phyloP scores from a whole-genome alignment of 768 basidiomycete species.

The Lactarius pseudohatsudake region DNA sequence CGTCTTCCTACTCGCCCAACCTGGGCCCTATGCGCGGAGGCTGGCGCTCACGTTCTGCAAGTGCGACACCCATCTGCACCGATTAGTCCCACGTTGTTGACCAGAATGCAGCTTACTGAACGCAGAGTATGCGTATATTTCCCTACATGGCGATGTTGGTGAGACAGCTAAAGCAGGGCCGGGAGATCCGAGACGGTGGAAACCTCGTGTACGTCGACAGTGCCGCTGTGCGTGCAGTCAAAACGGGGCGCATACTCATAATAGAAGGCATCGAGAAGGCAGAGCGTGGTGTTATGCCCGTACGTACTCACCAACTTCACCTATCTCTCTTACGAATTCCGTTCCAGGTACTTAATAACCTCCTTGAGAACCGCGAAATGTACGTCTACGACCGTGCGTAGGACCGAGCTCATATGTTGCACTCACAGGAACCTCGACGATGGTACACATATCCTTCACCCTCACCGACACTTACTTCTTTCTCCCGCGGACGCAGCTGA shows the following conservation, averaged over 20 bases:
- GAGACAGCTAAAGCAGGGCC: conserved; percentile 71
- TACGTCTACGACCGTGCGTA: conserved; percentile 31
- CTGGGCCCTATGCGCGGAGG: conserved; percentile 64
- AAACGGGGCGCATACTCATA: conserved; percentile 62
- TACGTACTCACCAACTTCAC: conserved; percentile 35
- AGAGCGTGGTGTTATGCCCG: conserved; percentile 71
- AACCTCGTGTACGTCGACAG: conserved; percentile 68
- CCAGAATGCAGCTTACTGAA: conserved; percentile 50
- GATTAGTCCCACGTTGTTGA: conserved; percentile 11
- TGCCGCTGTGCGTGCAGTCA: conserved; percentile 63
- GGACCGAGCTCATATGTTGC: not conserved
- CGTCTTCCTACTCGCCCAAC: conserved; percentile 63
- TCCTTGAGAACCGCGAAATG: conserved; percentile 71
- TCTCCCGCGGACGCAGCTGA: conserved; percentile 26
- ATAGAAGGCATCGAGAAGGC: conserved; percentile 72
- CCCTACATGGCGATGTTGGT: conserved; percentile 66
- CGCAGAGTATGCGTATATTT: conserved; percentile 66
- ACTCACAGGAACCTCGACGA: conserved; percentile 60
- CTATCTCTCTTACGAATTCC: not conserved
- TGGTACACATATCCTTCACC: conserved; percentile 67
- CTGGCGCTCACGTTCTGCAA: conserved; percentile 64
- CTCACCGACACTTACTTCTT: conserved; percentile 55
- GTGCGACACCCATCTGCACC: conserved; percentile 34
- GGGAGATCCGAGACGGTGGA: conserved; percentile 61
- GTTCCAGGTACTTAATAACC: conserved; percentile 53